Evolutionary conservation across 2,329 filamentous ascomycete species (phyloP), one percentile per base, ranked within the genome.

Genomic region (Aureobasidium sp.): DNA sequence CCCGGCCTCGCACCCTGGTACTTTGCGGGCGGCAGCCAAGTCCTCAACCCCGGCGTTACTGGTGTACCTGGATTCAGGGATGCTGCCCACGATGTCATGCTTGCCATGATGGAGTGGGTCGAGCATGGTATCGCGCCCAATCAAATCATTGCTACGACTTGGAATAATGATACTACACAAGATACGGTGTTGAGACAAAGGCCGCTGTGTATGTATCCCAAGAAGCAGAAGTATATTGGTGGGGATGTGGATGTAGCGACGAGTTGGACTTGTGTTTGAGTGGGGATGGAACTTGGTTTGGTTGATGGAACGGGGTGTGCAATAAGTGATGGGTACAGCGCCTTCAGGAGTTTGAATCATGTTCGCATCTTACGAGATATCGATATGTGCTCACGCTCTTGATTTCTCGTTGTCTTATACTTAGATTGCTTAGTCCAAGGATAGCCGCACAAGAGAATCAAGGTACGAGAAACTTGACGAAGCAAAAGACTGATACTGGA

Each of bases 1-100:
- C 48, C 48, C 35, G 48, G 48, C 24, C 48, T 52, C 9, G 76
- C 77, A 33, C 77, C 77, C 2, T 78, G 77, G 76, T 78, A 78
- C 63, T 75, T 79, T 65, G 76, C 74, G 0, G 76, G 76, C 17
- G 68, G 64, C 19, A 71, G 69, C 50, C 73, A 74, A 64, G 39
- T 44, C 3, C 47, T 73, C 5, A 63, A 57, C 5, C 44, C 39
- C 17, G 62, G 63, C 19, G 66, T 70, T 59, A 63, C 66, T 59
- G 65, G 68, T 37, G 71, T 72, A 19, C 71, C 71, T 4, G 70
- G 72, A 3, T 74, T 69, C 64, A 44, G 58, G 39, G 68, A 75
- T 60, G 63, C 68, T 3, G 60, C 66, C 56, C 72, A 75, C 62
- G 73, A 75, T 64, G 69, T 68, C 12, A 62, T 76, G 39, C 61